phyloP scores from a whole-genome alignment of 2,329 filamentous ascomycete genomes.

The Pestalotiopsis sp. region DNA sequence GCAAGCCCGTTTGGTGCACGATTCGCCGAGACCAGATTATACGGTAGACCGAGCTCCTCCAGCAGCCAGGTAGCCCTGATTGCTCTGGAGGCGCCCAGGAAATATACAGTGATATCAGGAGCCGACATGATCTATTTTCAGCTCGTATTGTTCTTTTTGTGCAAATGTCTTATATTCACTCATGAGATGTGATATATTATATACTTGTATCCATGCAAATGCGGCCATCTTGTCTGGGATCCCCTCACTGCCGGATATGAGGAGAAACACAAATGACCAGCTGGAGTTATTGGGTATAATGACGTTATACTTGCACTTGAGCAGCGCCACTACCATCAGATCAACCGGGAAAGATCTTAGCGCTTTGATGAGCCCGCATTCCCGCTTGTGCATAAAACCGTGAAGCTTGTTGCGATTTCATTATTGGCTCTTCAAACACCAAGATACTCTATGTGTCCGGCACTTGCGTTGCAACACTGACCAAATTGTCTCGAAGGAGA shows the following conservation, averaged over 20 bases:
- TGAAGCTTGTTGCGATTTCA: no score
- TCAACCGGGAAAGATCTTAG: background rate
- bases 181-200: no score
- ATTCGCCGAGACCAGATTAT: background rate
- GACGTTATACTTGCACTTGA: background rate
- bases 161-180: no score
- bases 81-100: conserved; percentile 1
- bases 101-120: background rate
- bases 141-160: no score
- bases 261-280: background rate
- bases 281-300: background rate
- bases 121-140: background rate
- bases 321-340: background rate
- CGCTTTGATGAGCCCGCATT: background rate
- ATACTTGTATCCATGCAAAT: background rate
- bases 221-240: background rate
- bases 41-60: conserved; percentile 3
- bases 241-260: background rate
- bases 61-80: conserved; percentile 1
- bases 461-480: no score
- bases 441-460: no score
- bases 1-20: conserved; percentile 4
- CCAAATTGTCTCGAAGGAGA: no score
- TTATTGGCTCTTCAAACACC: no score
- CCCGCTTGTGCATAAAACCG: no score